phyloP scores from a whole-genome alignment of 169 alveolate species.

The Cryptosporidium bovis region DNA sequence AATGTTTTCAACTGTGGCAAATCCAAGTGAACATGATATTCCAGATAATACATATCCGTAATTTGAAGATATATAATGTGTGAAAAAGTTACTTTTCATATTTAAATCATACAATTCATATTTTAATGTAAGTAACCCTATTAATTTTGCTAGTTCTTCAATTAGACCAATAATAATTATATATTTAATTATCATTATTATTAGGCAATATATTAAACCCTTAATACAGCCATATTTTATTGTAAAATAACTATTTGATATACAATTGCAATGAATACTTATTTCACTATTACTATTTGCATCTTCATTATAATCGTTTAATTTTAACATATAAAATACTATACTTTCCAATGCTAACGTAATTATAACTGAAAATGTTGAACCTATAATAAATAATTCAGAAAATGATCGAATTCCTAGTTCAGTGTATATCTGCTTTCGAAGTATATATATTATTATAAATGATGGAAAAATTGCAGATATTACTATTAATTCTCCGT shows the following conservation, averaged over 20 bases:
- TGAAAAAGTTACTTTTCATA: background rate
- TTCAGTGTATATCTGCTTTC: background rate
- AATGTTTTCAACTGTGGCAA: constrained; percentile 58
- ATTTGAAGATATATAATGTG: constrained; percentile 26
- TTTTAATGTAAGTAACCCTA: constrained; percentile 13
- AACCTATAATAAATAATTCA: constrained; percentile 45
- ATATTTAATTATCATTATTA: background rate
- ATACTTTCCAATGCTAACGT: constrained; percentile 33
- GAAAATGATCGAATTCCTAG: background rate
- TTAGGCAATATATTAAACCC: constrained; percentile 1
- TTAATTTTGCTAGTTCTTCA: constrained; percentile 38
- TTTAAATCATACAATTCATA: constrained; percentile 1
- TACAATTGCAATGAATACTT: background rate
- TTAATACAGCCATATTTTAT: constrained; percentile 4
- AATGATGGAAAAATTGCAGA: constrained; percentile 9
- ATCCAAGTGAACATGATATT: constrained; percentile 39
- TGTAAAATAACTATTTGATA: background rate
- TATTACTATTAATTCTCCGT: constrained; percentile 1
- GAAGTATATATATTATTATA: background rate
- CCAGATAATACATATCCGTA: constrained; percentile 35
- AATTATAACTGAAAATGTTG: constrained; percentile 23
- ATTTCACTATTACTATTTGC: background rate
- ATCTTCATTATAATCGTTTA: background rate
- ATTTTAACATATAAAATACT: background rate
- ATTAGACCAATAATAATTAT: constrained; percentile 29